A percentile compares a stretch with the other conserved stretches of the same genome.
phyloP scores from a whole-genome alignment of 2,329 filamentous ascomycete genomes.

The Talaromyces rugulosus region DNA sequence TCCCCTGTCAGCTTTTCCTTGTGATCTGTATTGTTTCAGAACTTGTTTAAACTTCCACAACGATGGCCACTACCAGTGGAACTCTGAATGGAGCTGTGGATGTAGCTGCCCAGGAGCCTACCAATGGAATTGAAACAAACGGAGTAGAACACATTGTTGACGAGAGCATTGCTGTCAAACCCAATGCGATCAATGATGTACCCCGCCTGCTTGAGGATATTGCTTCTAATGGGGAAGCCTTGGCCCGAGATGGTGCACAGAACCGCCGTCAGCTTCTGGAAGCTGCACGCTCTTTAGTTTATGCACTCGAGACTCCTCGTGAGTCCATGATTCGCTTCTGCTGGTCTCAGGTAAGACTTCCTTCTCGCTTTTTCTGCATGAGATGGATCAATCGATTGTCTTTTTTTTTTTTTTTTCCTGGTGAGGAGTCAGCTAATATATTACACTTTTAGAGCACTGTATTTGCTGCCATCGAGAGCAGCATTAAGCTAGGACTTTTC shows the following conservation, averaged over 20 bases:
- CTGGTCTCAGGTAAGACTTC: slow-evolving; percentile 21
- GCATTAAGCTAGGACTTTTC: slow-evolving; percentile 16
- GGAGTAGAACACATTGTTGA: slow-evolving; percentile 3
- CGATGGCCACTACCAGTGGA: slow-evolving; percentile 6
- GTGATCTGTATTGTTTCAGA: not conserved
- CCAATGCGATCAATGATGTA: slow-evolving; percentile 18
- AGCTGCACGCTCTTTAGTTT: slow-evolving; percentile 21
- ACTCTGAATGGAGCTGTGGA: not conserved
- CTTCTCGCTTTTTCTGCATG: not conserved
- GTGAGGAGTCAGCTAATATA: not conserved
- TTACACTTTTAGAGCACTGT: slow-evolving; percentile 7
- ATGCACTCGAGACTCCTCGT: slow-evolving; percentile 25
- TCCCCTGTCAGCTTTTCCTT: not conserved
- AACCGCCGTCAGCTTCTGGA: slow-evolving; percentile 22
- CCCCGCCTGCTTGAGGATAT: slow-evolving; percentile 18
- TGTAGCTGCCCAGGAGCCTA: not conserved
- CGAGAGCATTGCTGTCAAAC: slow-evolving; percentile 11
- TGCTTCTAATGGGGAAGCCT: slow-evolving; percentile 13
- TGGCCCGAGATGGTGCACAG: slow-evolving; percentile 11
- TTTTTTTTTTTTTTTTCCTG: not conserved
- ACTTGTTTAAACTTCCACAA: not conserved
- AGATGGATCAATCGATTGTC: not conserved
- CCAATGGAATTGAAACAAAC: slow-evolving; percentile 1
- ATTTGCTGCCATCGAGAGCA: slow-evolving; percentile 15
- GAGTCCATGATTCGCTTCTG: slow-evolving; percentile 25